Base-by-base conservation (phyloP, 202 grass and related monocot genomes). In the Setaria viridis region DNA sequence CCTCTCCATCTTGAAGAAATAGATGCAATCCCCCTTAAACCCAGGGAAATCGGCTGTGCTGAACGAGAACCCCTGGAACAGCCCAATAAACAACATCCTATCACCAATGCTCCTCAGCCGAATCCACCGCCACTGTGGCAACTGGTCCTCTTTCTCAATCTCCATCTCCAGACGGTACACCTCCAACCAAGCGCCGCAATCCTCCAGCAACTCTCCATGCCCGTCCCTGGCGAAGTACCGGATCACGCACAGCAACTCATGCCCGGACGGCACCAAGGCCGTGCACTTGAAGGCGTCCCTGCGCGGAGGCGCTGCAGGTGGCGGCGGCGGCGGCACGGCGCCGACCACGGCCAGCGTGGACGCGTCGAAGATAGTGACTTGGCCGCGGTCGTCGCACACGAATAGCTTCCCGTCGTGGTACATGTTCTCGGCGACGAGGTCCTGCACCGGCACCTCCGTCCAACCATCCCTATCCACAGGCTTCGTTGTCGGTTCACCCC, bases 51-150 rank as follows among this genome's bases (percentile, higher is more conserved):
- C 30, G 1, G n/a, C 62, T 17, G 77, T 30, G 3, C 17, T 33
- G 77, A 80, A 66, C 2, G 77, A 80, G 46, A 80, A 80, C 11
- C 77, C 77, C 77, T 80, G 77, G 62, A 37, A 80, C 62, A 80
- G 59, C 30, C 77, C 77, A 65, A 67, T 47, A 53, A 80, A 80
- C 16, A 80, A 42, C 46, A 80, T 66, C 60, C 46, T 80, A 21
- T 80, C 30, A 35, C 77, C 62, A 80, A 80, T 80, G 77, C 62
- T 51, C 62, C 77, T 80, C 46, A 66, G 67, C 46, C 9, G 60
- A 50, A 67, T 62, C 77, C 77, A 80, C 30, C 17, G 16, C 5
- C 9, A 3, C 4, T 9, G 13, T 9, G 14, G 13, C 0, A 9
- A 4, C 15, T 14, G 5, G 2, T 80, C 43, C 30, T 54, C 78